Base-by-base conservation (phyloP, 78 protist genomes). In the Polysphondylium violaceum region DNA sequence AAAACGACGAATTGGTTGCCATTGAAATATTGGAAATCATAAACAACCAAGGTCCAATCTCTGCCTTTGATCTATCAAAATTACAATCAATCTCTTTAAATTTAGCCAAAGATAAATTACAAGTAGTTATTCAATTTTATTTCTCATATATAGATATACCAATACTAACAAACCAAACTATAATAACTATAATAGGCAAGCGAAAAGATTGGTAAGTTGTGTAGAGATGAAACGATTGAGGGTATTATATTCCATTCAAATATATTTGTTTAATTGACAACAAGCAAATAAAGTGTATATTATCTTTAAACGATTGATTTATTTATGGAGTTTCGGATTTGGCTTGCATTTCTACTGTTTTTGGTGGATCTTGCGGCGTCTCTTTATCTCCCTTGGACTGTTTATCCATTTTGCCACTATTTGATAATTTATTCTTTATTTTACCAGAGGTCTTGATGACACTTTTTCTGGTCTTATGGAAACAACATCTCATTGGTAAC, bases 191-290 rank as follows among this genome's bases (percentile, higher is more conserved):
- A 11, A 19, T 5, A 71, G 76, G 58, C 53, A 27, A 60, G 79
- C 33, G 90, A 83, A 43, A 83, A 41, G 56, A 12, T 69, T 4
- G 90, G 75, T 25, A 83, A n/a, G 69, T 43, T 83, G 21, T 83
- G 90, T 58, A 56, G 90, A 56, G 90, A 83, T 58, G 90, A 83
- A 69, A 83, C 90, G 6, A 21, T 83, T 19, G 73, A 83, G 58
- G 90, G 90, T 47, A 50, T 67, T 29, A 67, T 72, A 23, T 83
- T 67, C 17, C 72, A 83, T 35, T 35, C 23, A n/a, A 83, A 83
- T 58, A 69, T 83, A 17, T 83, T 83, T 69, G 38, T 79, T 51
- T 25, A 61, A 33, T n/a, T n/a, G n/a, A n/a, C n/a, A n/a, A n/a
- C n/a, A n/a, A n/a, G n/a, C n/a, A n/a, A n/a, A n/a, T n/a, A n/a